Evolutionary conservation across 1,284 basidiomycete genomes (phyloP).

Genomic region (Chalciporus sp.): DNA sequence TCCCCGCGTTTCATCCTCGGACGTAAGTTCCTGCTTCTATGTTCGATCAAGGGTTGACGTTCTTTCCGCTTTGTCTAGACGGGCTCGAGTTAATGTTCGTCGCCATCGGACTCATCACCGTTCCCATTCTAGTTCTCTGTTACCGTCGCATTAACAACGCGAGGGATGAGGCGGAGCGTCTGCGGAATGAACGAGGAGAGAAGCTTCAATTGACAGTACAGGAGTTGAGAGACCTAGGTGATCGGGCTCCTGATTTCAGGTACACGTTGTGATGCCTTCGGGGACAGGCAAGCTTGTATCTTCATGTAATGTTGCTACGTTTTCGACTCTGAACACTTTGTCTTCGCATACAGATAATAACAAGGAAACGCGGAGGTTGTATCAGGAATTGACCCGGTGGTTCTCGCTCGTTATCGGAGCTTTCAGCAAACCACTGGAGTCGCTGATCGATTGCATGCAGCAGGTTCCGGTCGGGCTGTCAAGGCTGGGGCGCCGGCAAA

Average conservation of each 20-base stretch:
- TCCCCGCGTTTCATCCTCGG: conserved; percentile 62
- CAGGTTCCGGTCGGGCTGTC: too few relatives aligned
- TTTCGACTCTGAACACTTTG: too few relatives aligned
- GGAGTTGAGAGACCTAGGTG: conserved; percentile 48
- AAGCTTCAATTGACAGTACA: conserved; percentile 14
- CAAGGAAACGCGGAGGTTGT: too few relatives aligned
- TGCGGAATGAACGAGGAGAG: conserved; percentile 36
- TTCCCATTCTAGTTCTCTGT: conserved; percentile 49
- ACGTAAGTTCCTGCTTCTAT: conserved; percentile 42
- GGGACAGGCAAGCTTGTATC: too few relatives aligned
- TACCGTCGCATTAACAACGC: conserved; percentile 59
- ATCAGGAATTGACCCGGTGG: too few relatives aligned
- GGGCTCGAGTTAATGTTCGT: conserved; percentile 70
- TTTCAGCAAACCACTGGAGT: too few relatives aligned
- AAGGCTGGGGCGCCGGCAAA: too few relatives aligned
- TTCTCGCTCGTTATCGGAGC: too few relatives aligned
- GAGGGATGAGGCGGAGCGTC: conserved; percentile 40
- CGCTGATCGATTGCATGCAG: too few relatives aligned
- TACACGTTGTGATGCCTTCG: conserved; percentile 51
- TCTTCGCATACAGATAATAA: too few relatives aligned
- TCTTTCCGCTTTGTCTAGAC: conserved; percentile 40
- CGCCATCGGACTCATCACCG: conserved; percentile 57
- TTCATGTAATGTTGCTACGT: too few relatives aligned
- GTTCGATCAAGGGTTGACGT: neutral
- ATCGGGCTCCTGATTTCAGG: conserved; percentile 64